These are phyloP conservation scores for Septoria linicola DNA, from an alignment of 2,329 filamentous ascomycete species.

Conservation along the genomic window DNA sequence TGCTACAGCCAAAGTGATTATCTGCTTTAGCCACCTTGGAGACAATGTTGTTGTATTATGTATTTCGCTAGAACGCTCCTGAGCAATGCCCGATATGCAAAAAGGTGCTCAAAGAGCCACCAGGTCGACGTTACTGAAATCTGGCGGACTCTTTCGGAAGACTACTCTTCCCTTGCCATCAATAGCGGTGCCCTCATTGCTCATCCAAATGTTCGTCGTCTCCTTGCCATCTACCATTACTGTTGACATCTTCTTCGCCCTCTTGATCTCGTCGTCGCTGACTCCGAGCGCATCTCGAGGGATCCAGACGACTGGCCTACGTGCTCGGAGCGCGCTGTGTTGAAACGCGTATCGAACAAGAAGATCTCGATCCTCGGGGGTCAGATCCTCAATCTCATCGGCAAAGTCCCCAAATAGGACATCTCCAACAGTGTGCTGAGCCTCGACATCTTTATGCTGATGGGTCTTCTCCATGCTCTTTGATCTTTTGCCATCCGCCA, in stretches of 20 bases:
- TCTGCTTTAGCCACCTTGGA: too few relatives aligned
- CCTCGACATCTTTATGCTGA: slow-evolving; percentile 48
- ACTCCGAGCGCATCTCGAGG: slow-evolving; percentile 87
- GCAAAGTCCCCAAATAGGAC: slow-evolving; percentile 83
- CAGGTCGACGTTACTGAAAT: slow-evolving; percentile 75
- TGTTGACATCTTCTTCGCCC: slow-evolving; percentile 73
- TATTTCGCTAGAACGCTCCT: too few relatives aligned
- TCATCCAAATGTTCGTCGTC: slow-evolving; percentile 71
- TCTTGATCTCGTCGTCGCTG: slow-evolving; percentile 82
- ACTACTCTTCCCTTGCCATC: slow-evolving; percentile 75
- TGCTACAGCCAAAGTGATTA: too few relatives aligned
- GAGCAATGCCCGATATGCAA: too few relatives aligned
- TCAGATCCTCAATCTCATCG: slow-evolving; percentile 92
- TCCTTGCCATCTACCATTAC: slow-evolving; percentile 41
- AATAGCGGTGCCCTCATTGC: slow-evolving; percentile 85
- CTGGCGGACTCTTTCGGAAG: slow-evolving; percentile 36
- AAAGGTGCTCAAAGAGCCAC: slow-evolving; percentile 63
- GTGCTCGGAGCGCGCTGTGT: slow-evolving; percentile 80
- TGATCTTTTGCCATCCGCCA: slow-evolving; percentile 26
- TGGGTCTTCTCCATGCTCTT: slow-evolving; percentile 3
- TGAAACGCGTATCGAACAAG: slow-evolving; percentile 86
- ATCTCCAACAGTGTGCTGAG: slow-evolving; percentile 68
- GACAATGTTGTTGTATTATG: too few relatives aligned
- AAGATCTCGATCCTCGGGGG: slow-evolving; percentile 80
- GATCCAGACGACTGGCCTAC: slow-evolving; percentile 88